Percentiles rank a stretch among this genome's conserved stretches.
Conservation (phyloP, 306 rosid species). For the Rosa persica region DNA sequence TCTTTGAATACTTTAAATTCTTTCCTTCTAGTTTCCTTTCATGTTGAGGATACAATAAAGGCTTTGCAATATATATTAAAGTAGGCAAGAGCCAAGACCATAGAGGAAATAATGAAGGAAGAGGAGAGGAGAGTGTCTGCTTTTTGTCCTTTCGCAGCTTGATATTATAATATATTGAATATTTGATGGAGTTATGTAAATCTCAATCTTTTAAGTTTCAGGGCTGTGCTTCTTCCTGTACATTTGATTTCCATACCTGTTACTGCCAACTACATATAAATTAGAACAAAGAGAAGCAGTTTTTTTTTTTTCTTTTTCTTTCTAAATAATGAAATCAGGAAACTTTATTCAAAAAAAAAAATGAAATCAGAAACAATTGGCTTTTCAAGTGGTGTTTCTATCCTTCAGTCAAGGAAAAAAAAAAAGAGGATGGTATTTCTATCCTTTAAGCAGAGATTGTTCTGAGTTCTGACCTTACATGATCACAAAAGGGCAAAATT, state of each 20-base stretch:
- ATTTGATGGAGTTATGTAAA: constrained; percentile 2
- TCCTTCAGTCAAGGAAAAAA: neutral
- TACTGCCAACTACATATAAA: neutral
- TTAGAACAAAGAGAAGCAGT: neutral
- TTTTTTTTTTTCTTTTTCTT: neutral
- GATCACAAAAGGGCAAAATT: neutral
- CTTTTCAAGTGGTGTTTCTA: neutral
- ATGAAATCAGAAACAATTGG: neutral
- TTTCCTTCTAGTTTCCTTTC: constrained; percentile 22
- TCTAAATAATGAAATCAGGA: neutral
- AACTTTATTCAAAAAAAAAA: no score
- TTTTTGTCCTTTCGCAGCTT: constrained; percentile 19
- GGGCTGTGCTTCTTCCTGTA: neutral
- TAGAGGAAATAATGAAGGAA: constrained; percentile 30
- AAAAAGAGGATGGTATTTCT: no score
- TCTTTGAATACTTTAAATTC: constrained; percentile 23
- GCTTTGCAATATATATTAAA: constrained; percentile 40
- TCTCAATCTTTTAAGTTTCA: constrained; percentile 5
- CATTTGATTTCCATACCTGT: neutral
- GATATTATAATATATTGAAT: constrained; percentile 24
- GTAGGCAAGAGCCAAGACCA: constrained; percentile 31
- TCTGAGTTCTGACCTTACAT: no score
- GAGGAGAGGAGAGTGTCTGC: neutral
- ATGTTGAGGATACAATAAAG: constrained; percentile 34
- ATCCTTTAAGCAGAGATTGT: no score